Evolutionary conservation across 441 rosid species (phyloP).

Genomic region (Croton laevigatus): DNA sequence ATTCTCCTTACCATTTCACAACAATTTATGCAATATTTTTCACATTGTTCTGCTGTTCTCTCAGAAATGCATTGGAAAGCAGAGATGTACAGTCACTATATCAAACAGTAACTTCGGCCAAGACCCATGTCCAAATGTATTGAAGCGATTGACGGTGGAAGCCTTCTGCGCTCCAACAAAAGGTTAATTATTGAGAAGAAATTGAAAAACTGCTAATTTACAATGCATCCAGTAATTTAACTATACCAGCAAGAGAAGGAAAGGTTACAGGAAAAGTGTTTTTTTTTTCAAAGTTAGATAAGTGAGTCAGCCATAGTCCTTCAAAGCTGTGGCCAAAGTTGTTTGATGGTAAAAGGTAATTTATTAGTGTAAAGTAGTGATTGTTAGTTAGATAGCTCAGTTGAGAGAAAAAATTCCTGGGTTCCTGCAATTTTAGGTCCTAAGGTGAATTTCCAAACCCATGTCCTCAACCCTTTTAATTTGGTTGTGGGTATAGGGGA

Average conservation of each 20-base stretch:
- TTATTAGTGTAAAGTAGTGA: constrained; percentile 31
- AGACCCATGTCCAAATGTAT: constrained; percentile 91
- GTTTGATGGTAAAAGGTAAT: constrained; percentile 20
- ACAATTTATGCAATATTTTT: not conserved
- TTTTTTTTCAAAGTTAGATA: constrained; percentile 19
- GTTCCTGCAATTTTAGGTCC: constrained; percentile 37
- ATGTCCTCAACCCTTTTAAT: constrained; percentile 41
- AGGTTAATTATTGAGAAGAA: constrained; percentile 30
- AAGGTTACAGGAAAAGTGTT: constrained; percentile 12
- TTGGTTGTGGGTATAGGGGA: constrained; percentile 35
- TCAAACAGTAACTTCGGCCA: constrained; percentile 84
- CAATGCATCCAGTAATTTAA: constrained; percentile 26
- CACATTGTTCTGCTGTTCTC: constrained; percentile 8
- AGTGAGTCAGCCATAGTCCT: constrained; percentile 28
- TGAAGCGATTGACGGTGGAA: constrained; percentile 86
- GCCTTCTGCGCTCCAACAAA: constrained; percentile 75
- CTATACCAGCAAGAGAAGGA: constrained; percentile 27
- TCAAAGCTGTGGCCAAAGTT: constrained; percentile 31
- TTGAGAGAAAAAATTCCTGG: constrained; percentile 22
- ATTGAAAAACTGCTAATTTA: constrained; percentile 7
- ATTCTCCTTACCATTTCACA: not conserved
- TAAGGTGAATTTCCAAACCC: constrained; percentile 27
- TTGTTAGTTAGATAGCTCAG: constrained; percentile 32
- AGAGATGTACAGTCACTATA: constrained; percentile 85
- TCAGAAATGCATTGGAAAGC: constrained; percentile 89